Base-by-base conservation (phyloP, 306 rosid species). In the Mimosa bimucronata region DNA sequence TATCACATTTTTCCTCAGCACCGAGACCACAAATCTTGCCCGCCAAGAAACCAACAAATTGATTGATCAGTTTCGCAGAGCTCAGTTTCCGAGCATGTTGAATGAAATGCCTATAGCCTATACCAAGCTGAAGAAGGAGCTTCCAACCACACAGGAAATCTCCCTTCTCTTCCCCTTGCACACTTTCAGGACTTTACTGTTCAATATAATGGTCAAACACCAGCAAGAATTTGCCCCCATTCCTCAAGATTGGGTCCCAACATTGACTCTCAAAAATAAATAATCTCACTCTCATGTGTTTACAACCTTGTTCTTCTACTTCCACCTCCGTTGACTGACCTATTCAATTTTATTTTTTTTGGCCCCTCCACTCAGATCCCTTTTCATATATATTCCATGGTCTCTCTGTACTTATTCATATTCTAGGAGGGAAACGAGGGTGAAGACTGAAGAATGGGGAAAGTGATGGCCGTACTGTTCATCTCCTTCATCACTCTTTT, bases 361-460 rank as follows among this genome's bases (percentile, higher is more conserved):
- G 38, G 28, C 12, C 14, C 26, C n/a, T 66, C 45, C 19, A 4
- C 64, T 45, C 31, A 76, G 53, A 21, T 18, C 12, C 6, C 55
- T 41, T n/a, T 23, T 23, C 74, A 23, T 75, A 38, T 60, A 34
- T n/a, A 7, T 57, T 25, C 30, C 23, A 12, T 37, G 11, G 13
- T 37, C 34, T 74, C 50, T 38, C 10, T 50, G 4, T 73, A 53
- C 8, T 0, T 0, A 19, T 15, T 40, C 70, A 42, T 62, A 28
- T 23, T 41, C 55, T 8, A 15, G 15, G 50, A 68, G 60, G 72
- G 38, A 19, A 19, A 40, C 21, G 60, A 19, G 9, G 48, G 73
- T 38, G 37, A 5, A 34, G 5, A 34, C 5, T 34, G 62, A 64
- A 34, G 62, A 76, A 76, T 76, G 80, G 80, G 45, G 80, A 76